phyloP scores from a whole-genome alignment of 176 grass and related monocot genomes.

The Rhynchospora pubera region DNA sequence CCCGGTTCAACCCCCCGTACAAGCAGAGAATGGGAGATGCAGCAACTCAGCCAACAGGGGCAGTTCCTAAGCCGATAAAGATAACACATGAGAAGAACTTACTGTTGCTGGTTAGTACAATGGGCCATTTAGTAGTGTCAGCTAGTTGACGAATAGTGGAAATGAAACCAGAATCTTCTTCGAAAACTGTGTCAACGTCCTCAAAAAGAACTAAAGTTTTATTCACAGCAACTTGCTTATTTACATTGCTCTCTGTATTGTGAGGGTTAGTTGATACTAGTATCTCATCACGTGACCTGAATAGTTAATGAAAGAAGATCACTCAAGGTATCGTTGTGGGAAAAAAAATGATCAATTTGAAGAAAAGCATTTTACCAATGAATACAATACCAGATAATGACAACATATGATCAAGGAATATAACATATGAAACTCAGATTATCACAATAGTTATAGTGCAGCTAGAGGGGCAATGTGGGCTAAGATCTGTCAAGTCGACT shows the following conservation, averaged over 20 bases:
- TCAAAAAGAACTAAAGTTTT: slow-evolving; percentile 87
- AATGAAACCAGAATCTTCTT: slow-evolving; percentile 90
- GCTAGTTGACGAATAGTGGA: slow-evolving; percentile 71
- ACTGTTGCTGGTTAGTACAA: slow-evolving; percentile 98
- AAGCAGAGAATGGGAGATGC: background rate
- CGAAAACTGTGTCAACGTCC: slow-evolving; percentile 92
- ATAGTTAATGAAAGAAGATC: background rate
- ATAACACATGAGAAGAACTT: slow-evolving; percentile 26
- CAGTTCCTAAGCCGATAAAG: background rate
- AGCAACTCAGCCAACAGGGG: background rate
- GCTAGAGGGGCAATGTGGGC: background rate
- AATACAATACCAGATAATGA: background rate
- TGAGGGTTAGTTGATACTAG: slow-evolving; percentile 29
- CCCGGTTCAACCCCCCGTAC: too few species aligned
- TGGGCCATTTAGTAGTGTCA: slow-evolving; percentile 78
- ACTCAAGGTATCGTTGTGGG: background rate
- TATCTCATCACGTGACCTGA: slow-evolving; percentile 62
- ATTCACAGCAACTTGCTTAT: slow-evolving; percentile 50
- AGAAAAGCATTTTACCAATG: background rate
- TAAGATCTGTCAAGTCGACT: background rate
- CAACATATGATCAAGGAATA: background rate
- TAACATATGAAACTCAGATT: background rate
- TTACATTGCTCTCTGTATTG: slow-evolving; percentile 30
- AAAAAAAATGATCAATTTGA: background rate
- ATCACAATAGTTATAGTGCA: background rate